These are phyloP conservation scores for Jacaranda mimosifolia DNA, from an alignment of 257 asterid genomes.

Conservation along the genomic window DNA sequence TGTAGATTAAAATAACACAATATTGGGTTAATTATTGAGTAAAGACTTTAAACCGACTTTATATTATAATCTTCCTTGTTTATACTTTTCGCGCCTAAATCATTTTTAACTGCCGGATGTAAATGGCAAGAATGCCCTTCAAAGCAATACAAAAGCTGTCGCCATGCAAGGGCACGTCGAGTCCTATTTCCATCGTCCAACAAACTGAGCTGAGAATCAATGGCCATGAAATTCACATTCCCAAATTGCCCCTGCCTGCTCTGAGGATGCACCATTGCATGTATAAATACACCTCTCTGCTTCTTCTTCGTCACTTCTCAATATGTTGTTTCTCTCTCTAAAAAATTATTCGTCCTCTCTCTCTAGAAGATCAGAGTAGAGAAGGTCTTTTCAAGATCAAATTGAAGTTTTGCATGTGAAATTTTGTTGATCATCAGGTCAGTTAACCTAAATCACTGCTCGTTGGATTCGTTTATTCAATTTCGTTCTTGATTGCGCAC, in stretches of 20 bases:
- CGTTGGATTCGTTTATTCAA: slow-evolving; percentile 2
- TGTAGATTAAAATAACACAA: neutral
- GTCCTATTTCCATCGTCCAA: slow-evolving; percentile 16
- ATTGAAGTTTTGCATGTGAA: slow-evolving; percentile 33
- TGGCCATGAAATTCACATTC: slow-evolving; percentile 30
- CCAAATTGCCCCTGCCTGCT: slow-evolving; percentile 45
- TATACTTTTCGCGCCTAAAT: slow-evolving; percentile 42
- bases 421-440: slow-evolving; percentile 45
- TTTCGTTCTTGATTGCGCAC: neutral
- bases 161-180: slow-evolving; percentile 33
- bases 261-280: slow-evolving; percentile 26
- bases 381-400: slow-evolving; percentile 20
- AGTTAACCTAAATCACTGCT: slow-evolving; percentile 11
- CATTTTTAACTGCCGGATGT: neutral
- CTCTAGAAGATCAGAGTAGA: slow-evolving; percentile 14
- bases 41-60: neutral
- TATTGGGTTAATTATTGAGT: neutral
- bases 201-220: slow-evolving; percentile 26
- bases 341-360: neutral
- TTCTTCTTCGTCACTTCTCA: slow-evolving; percentile 39
- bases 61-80: neutral
- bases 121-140: slow-evolving; percentile 43
- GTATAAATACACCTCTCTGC: slow-evolving; percentile 44
- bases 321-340: slow-evolving; percentile 40
- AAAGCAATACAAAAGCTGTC: neutral